phyloP scores from a whole-genome alignment of 2,329 filamentous ascomycete species.

The Didymella exigua region DNA sequence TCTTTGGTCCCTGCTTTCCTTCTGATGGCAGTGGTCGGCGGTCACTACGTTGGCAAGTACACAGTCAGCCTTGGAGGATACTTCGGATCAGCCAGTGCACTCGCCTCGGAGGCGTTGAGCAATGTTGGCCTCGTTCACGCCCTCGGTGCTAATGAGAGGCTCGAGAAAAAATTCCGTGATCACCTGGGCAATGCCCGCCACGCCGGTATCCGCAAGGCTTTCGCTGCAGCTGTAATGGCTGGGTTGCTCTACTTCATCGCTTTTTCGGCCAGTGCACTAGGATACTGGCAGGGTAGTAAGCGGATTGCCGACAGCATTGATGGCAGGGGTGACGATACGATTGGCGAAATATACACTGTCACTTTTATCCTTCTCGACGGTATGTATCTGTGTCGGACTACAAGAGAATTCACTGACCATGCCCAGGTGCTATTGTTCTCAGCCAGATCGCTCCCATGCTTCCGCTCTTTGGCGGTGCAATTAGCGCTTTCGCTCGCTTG shows the following conservation, averaged over 20 bases:
- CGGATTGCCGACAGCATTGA: conserved; percentile 56
- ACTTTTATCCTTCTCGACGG: conserved; percentile 62
- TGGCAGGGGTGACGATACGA: conserved; percentile 38
- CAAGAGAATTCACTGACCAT: background rate
- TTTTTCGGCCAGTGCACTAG: conserved; percentile 69
- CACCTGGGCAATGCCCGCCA: conserved; percentile 58
- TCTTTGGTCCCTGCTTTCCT: conserved; percentile 68
- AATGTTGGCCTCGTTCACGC: conserved; percentile 68
- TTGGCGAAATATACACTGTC: conserved; percentile 61
- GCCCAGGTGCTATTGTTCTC: conserved; percentile 53
- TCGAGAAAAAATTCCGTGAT: conserved; percentile 65
- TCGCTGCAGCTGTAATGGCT: conserved; percentile 62
- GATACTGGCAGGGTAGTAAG: conserved; percentile 70
- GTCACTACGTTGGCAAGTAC: conserved; percentile 61
- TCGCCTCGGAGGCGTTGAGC: conserved; percentile 66
- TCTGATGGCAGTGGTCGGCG: conserved; percentile 62
- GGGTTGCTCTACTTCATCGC: conserved; percentile 71
- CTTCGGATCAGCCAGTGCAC: conserved; percentile 64
- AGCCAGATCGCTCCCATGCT: conserved; percentile 55
- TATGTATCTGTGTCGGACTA: conserved; percentile 22
- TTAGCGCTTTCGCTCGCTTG: conserved; percentile 64
- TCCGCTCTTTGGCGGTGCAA: conserved; percentile 57
- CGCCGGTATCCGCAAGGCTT: conserved; percentile 64
- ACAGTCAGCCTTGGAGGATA: conserved; percentile 57
- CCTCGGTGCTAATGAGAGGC: conserved; percentile 63